Evolutionary conservation across 768 basidiomycete species (phyloP).

Genomic region (Kwoniella sp.): DNA sequence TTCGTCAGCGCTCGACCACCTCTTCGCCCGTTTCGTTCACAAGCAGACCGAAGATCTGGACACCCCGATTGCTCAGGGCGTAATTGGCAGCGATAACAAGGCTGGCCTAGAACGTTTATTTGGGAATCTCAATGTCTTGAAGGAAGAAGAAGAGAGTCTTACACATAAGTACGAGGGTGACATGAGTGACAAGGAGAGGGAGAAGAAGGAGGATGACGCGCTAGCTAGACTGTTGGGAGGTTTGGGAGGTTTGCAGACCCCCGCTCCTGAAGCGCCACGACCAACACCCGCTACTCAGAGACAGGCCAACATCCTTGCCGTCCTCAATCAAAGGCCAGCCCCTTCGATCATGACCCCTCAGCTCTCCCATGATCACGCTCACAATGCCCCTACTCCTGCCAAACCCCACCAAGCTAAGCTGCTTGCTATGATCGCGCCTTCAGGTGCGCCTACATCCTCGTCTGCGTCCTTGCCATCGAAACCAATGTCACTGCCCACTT

Average conservation of each 20-base stretch:
- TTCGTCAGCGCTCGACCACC: constrained; percentile 35
- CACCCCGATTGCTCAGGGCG: constrained; percentile 4
- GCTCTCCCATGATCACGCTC: not conserved
- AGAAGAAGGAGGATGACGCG: constrained; percentile 41
- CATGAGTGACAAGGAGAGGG: constrained; percentile 17
- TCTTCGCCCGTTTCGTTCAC: constrained; percentile 41
- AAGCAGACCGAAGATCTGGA: constrained; percentile 40
- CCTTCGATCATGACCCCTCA: not conserved
- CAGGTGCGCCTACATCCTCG: not conserved
- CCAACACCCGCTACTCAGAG: constrained; percentile 25
- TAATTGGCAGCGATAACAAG: constrained; percentile 27
- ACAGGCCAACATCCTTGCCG: constrained; percentile 33
- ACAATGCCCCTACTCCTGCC: constrained; percentile 4
- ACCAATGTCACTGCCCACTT: constrained; percentile 36
- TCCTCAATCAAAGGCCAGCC: constrained; percentile 34
- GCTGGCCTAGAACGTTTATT: constrained; percentile 40
- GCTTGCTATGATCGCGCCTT: constrained; percentile 31
- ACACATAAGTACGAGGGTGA: not conserved
- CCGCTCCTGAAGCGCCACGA: constrained; percentile 63
- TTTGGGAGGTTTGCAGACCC: constrained; percentile 69
- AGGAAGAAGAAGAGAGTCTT: constrained; percentile 19
- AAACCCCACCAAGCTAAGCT: constrained; percentile 41
- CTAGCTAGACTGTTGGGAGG: constrained; percentile 57
- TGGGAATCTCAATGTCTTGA: constrained; percentile 28
- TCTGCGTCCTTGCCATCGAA: not conserved